Conservation (phyloP, 2,329 filamentous ascomycete species). For the Fusarium drepaniforme region DNA sequence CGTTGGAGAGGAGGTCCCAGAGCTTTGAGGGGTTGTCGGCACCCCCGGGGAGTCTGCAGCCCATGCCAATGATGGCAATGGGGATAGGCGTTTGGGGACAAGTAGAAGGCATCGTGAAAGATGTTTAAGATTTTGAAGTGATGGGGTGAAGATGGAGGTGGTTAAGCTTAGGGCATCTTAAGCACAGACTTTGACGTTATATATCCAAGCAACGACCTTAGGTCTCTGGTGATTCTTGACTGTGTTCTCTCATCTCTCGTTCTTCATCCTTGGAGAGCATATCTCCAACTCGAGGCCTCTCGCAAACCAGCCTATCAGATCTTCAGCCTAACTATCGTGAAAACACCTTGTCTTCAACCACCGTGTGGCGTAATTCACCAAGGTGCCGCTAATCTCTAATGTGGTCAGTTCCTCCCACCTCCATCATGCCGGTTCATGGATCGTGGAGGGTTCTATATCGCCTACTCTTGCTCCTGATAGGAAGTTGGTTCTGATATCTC, state of each 20-base stretch:
- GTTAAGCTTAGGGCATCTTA: neutral
- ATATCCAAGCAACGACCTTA: neutral
- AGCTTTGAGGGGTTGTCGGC: neutral
- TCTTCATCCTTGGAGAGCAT: neutral
- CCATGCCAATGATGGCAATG: neutral
- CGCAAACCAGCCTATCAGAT: neutral
- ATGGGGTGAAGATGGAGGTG: neutral
- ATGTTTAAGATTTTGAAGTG: neutral
- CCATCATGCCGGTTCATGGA: neutral
- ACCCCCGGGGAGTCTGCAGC: neutral
- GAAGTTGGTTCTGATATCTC: neutral
- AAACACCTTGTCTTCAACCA: too few relatives aligned
- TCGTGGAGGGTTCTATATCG: neutral
- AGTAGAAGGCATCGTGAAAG: neutral
- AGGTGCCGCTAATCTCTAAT: neutral
- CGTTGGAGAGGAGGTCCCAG: neutral
- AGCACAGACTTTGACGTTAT: neutral
- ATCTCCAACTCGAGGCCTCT: neutral
- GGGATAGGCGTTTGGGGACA: neutral
- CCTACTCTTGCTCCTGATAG: neutral
- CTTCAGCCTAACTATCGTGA: neutral
- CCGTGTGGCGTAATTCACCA: neutral
- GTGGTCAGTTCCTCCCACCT: neutral
- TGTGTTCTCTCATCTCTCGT: neutral
- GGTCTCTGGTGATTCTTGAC: neutral